A percentile compares a stretch with the other conserved stretches of the same genome.
Conservation (phyloP, 73 alveolate species). For the Loxodes magnus region DNA sequence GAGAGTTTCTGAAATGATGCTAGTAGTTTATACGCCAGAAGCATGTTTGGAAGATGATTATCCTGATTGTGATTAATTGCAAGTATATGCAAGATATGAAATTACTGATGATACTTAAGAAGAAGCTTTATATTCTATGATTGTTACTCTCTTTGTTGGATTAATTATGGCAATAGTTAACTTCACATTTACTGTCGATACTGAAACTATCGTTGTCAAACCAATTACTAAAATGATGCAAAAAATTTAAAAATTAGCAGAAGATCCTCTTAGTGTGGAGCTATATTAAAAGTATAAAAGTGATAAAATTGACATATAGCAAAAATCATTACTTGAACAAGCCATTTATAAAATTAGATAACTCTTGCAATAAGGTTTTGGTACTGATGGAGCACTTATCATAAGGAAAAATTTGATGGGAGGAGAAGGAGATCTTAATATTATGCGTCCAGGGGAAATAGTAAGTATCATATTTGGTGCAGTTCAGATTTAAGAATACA, state of each 20-base stretch:
- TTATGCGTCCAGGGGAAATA: conserved; percentile 12
- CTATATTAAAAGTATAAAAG: not conserved
- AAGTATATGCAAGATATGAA: conserved; percentile 38
- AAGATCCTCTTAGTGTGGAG: conserved; percentile 45
- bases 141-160: conserved; percentile 48
- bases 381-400: conserved; percentile 43
- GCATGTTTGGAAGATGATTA: conserved; percentile 7
- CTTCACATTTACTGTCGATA: conserved; percentile 43
- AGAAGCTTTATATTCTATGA: conserved; percentile 29
- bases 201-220: conserved; percentile 41
- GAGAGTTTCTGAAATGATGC: conserved; percentile 35
- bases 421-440: conserved; percentile 14
- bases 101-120: conserved; percentile 9
- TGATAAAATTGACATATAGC: conserved; percentile 14
- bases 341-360: conserved; percentile 39
- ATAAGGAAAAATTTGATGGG: conserved; percentile 23
- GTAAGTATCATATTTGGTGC: not conserved
- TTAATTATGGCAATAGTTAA: conserved; percentile 42
- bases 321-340: conserved; percentile 30
- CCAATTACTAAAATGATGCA: conserved; percentile 68
- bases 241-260: conserved; percentile 49
- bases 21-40: conserved; percentile 26
- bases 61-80: conserved; percentile 28
- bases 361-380: conserved; percentile 49
- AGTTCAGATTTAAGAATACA: not conserved